phyloP scores from a whole-genome alignment of 345 rosid species.

The Geranium rotundifolium region DNA sequence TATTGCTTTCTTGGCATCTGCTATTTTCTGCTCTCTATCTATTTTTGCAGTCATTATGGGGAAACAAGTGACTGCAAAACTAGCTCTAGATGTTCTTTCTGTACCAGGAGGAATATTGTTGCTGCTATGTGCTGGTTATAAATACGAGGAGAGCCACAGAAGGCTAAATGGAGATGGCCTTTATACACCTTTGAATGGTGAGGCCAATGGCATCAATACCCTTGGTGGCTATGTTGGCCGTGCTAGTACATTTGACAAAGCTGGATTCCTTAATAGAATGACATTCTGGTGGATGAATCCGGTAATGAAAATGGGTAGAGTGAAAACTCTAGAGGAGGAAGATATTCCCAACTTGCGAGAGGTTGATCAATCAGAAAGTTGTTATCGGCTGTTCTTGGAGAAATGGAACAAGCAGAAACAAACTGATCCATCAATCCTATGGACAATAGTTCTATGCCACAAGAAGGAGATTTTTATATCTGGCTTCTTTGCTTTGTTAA shows the following conservation, averaged over 20 bases:
- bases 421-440: constrained; percentile 34
- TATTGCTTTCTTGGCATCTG: constrained; percentile 39
- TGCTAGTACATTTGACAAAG: constrained; percentile 42
- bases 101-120: constrained; percentile 51
- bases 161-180: constrained; percentile 22
- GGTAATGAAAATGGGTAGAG: constrained; percentile 58
- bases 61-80: constrained; percentile 12
- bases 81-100: constrained; percentile 37
- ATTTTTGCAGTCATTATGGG: constrained; percentile 23
- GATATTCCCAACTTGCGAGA: constrained; percentile 54
- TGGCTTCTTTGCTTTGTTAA: constrained; percentile 74
- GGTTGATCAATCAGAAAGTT: constrained; percentile 61
- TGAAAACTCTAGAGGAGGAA: constrained; percentile 53
- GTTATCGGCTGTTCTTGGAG: constrained; percentile 49
- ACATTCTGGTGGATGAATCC: constrained; percentile 90
- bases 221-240: constrained; percentile 10
- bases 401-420: constrained; percentile 37
- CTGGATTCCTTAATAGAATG: constrained; percentile 52
- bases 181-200: constrained; percentile 45
- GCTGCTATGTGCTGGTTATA: constrained; percentile 34
- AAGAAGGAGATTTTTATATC: constrained; percentile 57
- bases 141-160: constrained; percentile 15
- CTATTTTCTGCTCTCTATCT: constrained; percentile 32
- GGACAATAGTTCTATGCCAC: constrained; percentile 47
- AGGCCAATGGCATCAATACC: constrained; percentile 21